Conservation (phyloP, 345 rosid genomes). For the thale cress (Arabidopsis thaliana) region DNA sequence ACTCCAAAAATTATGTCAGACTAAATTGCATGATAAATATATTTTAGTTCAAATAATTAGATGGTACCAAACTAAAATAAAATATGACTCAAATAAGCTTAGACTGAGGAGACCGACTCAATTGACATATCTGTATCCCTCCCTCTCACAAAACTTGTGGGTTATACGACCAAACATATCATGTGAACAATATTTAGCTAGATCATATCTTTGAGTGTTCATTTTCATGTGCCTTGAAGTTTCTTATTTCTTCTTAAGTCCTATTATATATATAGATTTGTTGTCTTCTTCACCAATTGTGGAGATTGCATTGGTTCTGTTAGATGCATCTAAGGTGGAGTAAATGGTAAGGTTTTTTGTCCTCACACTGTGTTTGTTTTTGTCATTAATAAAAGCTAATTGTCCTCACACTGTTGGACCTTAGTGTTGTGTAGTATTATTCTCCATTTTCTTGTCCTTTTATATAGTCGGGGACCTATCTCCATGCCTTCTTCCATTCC, state of each 20-base stretch:
- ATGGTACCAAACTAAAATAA: neutral
- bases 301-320: conserved; percentile 33
- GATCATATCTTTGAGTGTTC: conserved; percentile 23
- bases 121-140: conserved; percentile 19
- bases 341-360: conserved; percentile 31
- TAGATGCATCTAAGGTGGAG: conserved; percentile 32
- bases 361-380: conserved; percentile 22
- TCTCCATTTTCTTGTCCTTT: conserved; percentile 37
- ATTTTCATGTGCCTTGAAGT: conserved; percentile 31
- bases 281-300: conserved; percentile 23
- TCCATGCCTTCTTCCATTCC: conserved; percentile 32
- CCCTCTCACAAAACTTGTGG: conserved; percentile 34
- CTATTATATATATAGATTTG: neutral
- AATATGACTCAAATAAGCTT: neutral
- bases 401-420: conserved; percentile 41
- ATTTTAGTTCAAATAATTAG: neutral
- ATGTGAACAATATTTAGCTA: conserved; percentile 40
- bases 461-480: conserved; percentile 31
- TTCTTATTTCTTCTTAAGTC: conserved; percentile 1
- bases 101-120: neutral
- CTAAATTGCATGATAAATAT: neutral
- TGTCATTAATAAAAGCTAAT: conserved; percentile 31
- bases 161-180: conserved; percentile 27
- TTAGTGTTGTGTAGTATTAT: conserved; percentile 32
- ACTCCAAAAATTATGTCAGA: neutral